These are phyloP conservation scores for Tulasnella calospora DNA, from an alignment of 768 basidiomycete genomes.

Conservation along the genomic window DNA sequence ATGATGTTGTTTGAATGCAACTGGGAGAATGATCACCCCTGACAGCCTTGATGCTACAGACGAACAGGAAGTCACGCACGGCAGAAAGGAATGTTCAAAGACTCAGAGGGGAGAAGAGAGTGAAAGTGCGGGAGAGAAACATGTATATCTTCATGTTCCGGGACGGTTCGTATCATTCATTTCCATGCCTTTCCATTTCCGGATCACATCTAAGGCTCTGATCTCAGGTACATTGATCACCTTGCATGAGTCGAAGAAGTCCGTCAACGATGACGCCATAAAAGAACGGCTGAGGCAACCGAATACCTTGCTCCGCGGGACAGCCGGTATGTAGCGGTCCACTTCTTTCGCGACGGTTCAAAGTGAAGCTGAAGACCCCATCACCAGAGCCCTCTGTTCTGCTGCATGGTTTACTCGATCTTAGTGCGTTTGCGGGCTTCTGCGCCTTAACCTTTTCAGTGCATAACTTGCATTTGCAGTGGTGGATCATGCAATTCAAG, in stretches of 20 bases:
- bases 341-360: background rate
- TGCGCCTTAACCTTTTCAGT: background rate
- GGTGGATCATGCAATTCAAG: constrained; percentile 45
- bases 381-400: constrained; percentile 58
- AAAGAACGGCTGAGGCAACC: constrained; percentile 51
- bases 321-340: constrained; percentile 37
- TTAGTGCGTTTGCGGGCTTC: constrained; percentile 34
- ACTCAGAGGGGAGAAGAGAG: constrained; percentile 52
- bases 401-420: constrained; percentile 63
- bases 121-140: constrained; percentile 55
- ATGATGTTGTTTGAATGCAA: background rate
- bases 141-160: constrained; percentile 65
- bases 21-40: background rate
- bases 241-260: constrained; percentile 25
- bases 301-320: constrained; percentile 54
- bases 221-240: constrained; percentile 28
- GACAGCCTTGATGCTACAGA: background rate
- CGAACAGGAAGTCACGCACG: background rate
- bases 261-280: constrained; percentile 47
- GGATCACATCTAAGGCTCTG: background rate
- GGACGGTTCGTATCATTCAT: constrained; percentile 45
- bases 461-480: constrained; percentile 11
- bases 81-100: constrained; percentile 32
- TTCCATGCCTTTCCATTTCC: constrained; percentile 3
- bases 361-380: background rate